A percentile compares a stretch with the other conserved stretches of the same genome.
Evolutionary conservation across 1,284 basidiomycete species (phyloP).

Genomic region (Marasmius fiardii): DNA sequence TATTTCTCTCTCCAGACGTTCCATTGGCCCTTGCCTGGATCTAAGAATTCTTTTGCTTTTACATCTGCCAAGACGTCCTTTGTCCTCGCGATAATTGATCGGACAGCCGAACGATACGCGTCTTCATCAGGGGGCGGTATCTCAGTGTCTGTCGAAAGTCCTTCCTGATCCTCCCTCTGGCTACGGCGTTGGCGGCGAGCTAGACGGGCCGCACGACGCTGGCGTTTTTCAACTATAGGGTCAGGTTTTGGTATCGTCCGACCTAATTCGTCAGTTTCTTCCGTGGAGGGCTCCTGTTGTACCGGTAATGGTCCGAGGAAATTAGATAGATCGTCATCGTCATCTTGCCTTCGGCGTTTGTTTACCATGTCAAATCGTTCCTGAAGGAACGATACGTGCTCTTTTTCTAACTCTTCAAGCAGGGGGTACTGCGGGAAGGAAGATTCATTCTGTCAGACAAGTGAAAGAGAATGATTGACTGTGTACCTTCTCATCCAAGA

Average conservation of each 20-base stretch:
- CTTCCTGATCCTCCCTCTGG: slow-evolving; percentile 60
- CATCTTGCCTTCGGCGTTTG: slow-evolving; percentile 66
- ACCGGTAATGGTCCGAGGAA: slow-evolving; percentile 62
- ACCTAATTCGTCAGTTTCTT: slow-evolving; percentile 66
- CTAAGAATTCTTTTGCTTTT: slow-evolving; percentile 79
- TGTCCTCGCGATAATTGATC: slow-evolving; percentile 49
- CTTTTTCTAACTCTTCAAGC: slow-evolving; percentile 84
- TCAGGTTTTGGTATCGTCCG: slow-evolving; percentile 46
- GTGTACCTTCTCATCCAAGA: slow-evolving; percentile 89
- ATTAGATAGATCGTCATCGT: slow-evolving; percentile 77
- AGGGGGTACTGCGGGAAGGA: slow-evolving; percentile 60
- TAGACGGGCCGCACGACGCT: slow-evolving; percentile 53
- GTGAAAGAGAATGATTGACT: slow-evolving; percentile 8
- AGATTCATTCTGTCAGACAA: slow-evolving; percentile 4
- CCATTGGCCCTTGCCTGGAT: slow-evolving; percentile 83
- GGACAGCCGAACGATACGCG: slow-evolving; percentile 69
- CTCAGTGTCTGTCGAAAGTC: slow-evolving; percentile 83
- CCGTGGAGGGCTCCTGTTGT: slow-evolving; percentile 26
- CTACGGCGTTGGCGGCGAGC: slow-evolving; percentile 43
- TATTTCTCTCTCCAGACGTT: slow-evolving; percentile 77
- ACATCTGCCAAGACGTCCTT: slow-evolving; percentile 77
- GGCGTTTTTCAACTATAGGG: slow-evolving; percentile 41
- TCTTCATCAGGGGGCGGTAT: slow-evolving; percentile 61
- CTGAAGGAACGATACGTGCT: slow-evolving; percentile 69
- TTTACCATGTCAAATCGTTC: slow-evolving; percentile 73